Percentiles rank a stretch among this genome's conserved stretches.
Evolutionary conservation across 768 basidiomycete species (phyloP).

Genomic region (Tylopilus cervinicoccineus): DNA sequence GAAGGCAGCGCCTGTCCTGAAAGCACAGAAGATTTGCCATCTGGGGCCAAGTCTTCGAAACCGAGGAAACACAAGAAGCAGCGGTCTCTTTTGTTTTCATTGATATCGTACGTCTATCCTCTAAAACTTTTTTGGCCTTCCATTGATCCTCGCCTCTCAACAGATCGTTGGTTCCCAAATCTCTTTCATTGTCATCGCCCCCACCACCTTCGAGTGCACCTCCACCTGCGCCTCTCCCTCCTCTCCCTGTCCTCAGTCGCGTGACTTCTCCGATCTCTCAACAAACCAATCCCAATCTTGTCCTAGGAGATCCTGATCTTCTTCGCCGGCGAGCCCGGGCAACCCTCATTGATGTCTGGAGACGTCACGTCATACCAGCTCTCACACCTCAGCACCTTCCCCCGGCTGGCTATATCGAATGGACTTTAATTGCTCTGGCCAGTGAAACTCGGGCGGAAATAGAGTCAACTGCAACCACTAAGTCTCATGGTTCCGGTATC

Average conservation of each 20-base stretch:
- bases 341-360: conserved; percentile 61
- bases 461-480: conserved; percentile 7
- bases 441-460: conserved; percentile 16
- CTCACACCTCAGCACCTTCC: conserved; percentile 34
- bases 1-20: conserved; percentile 26
- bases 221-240: conserved; percentile 28
- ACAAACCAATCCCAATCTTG: conserved; percentile 4
- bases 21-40: conserved; percentile 17
- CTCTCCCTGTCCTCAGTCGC: conserved; percentile 25
- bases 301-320: conserved; percentile 15
- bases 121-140: neutral
- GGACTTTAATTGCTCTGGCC: conserved; percentile 29
- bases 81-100: conserved; percentile 64
- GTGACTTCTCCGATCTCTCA: conserved; percentile 27
- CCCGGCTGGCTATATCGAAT: conserved; percentile 32
- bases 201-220: conserved; percentile 22
- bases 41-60: conserved; percentile 28
- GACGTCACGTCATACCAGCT: conserved; percentile 55
- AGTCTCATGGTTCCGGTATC: neutral
- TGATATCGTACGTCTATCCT: conserved; percentile 47
- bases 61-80: conserved; percentile 60
- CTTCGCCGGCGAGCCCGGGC: conserved; percentile 64
- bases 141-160: conserved; percentile 3
- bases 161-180: conserved; percentile 31
- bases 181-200: conserved; percentile 22